Conservation (phyloP, 2,329 filamentous ascomycete genomes). For the Penicillium sp. region DNA sequence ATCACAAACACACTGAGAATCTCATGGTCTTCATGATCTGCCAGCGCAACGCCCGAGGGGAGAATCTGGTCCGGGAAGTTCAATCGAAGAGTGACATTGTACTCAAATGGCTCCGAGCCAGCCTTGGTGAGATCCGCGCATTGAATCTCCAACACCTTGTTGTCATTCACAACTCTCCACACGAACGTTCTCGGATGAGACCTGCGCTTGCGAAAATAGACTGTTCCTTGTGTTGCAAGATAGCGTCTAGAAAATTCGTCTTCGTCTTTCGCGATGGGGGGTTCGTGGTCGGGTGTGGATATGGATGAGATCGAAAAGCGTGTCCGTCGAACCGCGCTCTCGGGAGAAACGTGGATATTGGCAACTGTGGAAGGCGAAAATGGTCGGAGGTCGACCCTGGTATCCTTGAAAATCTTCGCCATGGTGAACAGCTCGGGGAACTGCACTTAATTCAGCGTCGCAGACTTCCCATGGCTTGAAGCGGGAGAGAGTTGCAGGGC, state of each 20-base stretch:
- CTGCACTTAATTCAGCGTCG: constrained; percentile 15
- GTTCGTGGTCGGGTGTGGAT: constrained; percentile 42
- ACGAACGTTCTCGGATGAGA: constrained; percentile 80
- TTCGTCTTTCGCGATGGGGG: constrained; percentile 58
- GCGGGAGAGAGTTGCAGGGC: constrained; percentile 27
- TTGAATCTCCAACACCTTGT: constrained; percentile 77
- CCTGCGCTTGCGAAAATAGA: constrained; percentile 79
- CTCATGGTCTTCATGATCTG: constrained; percentile 77
- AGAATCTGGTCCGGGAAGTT: constrained; percentile 73
- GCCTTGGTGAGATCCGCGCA: constrained; percentile 76
- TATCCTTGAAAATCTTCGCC: constrained; percentile 81
- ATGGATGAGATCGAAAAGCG: constrained; percentile 49
- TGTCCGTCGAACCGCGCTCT: constrained; percentile 48
- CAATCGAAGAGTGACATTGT: constrained; percentile 74
- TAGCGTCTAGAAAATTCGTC: constrained; percentile 69
- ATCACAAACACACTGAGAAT: constrained; percentile 76
- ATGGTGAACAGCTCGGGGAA: constrained; percentile 45
- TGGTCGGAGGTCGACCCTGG: constrained; percentile 77
- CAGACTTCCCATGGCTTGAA: constrained; percentile 34
- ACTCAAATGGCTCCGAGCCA: constrained; percentile 62
- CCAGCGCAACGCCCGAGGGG: constrained; percentile 75
- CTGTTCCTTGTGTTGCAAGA: constrained; percentile 74
- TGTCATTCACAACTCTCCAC: constrained; percentile 84
- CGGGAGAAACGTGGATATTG: constrained; percentile 64
- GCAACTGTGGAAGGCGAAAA: constrained; percentile 68